Evolutionary conservation across 106 monocot species (phyloP), one percentile per base, ranked within the genome.

Genomic region (Dendrobium nobile): DNA sequence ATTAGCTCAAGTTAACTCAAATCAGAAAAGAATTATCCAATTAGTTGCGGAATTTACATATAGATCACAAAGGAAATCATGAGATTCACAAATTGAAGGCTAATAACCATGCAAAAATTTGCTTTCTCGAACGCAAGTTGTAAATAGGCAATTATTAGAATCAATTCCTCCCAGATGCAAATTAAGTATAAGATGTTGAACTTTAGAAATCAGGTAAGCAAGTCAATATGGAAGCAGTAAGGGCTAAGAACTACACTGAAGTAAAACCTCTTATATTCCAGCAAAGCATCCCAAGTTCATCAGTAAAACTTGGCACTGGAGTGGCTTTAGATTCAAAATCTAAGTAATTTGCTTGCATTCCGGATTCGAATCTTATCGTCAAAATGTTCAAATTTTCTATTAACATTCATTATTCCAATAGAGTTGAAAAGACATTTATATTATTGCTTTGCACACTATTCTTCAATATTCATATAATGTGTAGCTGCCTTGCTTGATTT

Each of bases 131-230:
- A 85, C 33, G 31, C 77, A 19, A 4, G 72, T 73, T 24, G 37
- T 55, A 41, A 59, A 70, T 72, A 83, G 44, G 26, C 65, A 79
- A 59, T 44, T 26, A 54, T 41, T 70, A 26, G 90, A 90, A 42
- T 79, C 72, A 17, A 77, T 79, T 81, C 80, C 91, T 7, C 85
- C 85, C 9, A 85, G 85, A 80, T 33, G 87, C 51, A 87, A 68
- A 70, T 48, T 72, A 43, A 77, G 20, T 43, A 59, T 55, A 33
- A 43, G 27, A 73, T 13, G 56, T 16, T 41, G 68, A 80, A 27
- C 22, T 47, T 24, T 15, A 76, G 2, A 76, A 76, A 51, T 48
- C 48, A 76, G 22, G 2, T 27, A 26, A 76, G 11, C 73, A 86
- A 31, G 54, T 81, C 40, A 85, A 89, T 75, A 31, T 41, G 11